phyloP scores from a whole-genome alignment of 208 protist genomes.

The Leishmania mexicana region DNA sequence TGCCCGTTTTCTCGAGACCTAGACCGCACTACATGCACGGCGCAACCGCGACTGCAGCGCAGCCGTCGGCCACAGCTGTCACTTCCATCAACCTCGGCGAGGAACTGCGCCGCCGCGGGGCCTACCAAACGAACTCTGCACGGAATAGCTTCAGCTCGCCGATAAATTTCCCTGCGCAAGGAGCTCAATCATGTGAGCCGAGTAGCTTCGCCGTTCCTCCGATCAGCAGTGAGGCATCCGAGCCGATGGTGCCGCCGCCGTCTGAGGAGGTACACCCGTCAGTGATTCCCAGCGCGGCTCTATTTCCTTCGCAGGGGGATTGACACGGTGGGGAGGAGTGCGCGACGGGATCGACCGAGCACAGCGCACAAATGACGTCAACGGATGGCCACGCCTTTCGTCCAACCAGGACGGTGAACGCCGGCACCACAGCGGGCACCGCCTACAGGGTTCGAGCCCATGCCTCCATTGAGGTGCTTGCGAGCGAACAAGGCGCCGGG shows the following conservation, averaged over 20 bases:
- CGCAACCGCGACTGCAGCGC: not conserved
- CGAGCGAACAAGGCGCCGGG: not conserved
- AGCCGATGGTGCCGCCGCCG: not conserved
- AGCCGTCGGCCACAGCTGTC: not conserved
- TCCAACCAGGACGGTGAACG: not conserved
- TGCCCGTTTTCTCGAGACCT: not conserved
- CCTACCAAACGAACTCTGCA: not conserved
- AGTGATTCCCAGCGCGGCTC: not conserved
- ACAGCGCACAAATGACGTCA: not conserved
- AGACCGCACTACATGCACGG: not conserved
- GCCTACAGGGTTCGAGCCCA: not conserved
- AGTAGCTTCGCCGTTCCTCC: not conserved
- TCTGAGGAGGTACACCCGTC: not conserved
- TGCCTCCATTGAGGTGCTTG: not conserved
- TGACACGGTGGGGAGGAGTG: not conserved
- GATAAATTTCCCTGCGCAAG: not conserved
- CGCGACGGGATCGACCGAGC: not conserved
- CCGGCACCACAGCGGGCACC: not conserved
- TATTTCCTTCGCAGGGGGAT: not conserved
- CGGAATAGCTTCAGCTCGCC: not conserved
- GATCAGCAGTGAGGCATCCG: not conserved
- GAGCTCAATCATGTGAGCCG: not conserved
- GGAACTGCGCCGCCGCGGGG: constrained; percentile 1
- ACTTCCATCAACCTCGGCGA: not conserved
- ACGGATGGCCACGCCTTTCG: not conserved